phyloP scores from a whole-genome alignment of 2,329 filamentous ascomycete genomes.

The Trichoderma arundinaceum region DNA sequence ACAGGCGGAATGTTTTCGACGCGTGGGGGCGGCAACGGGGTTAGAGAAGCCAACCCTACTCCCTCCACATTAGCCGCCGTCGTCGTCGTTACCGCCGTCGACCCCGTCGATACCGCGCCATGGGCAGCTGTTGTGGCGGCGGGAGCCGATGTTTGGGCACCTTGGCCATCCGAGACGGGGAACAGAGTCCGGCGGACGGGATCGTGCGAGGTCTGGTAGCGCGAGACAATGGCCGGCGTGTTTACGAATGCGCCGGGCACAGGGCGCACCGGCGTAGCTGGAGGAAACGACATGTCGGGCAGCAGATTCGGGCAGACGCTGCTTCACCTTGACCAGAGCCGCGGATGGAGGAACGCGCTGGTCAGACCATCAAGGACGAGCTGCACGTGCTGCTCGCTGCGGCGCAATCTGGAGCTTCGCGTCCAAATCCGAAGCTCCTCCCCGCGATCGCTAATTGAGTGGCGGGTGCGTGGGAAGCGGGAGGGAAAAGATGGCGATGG shows the following conservation, averaged over 20 bases:
- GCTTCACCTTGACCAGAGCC: constrained; percentile 40
- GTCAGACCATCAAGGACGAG: constrained; percentile 42
- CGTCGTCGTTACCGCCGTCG: constrained; percentile 38
- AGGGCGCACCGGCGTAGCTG: constrained; percentile 70
- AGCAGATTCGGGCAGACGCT: constrained; percentile 34
- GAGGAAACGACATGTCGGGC: constrained; percentile 59
- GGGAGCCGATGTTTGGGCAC: constrained; percentile 35
- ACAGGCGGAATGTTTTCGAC: constrained; percentile 66
- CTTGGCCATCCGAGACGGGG: constrained; percentile 39
- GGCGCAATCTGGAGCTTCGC: constrained; percentile 28
- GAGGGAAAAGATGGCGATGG: constrained; percentile 24
- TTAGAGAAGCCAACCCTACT: constrained; percentile 42
- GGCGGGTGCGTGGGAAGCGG: constrained; percentile 12
- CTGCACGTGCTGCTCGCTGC: constrained; percentile 31
- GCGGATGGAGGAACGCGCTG: constrained; percentile 36
- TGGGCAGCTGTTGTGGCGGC: constrained; percentile 25
- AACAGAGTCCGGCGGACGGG: constrained; percentile 61
- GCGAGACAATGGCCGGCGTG: constrained; percentile 68
- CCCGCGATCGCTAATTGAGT: constrained; percentile 25
- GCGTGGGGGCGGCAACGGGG: constrained; percentile 52
- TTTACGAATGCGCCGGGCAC: constrained; percentile 78
- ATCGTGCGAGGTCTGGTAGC: constrained; percentile 53
- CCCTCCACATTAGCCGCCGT: constrained; percentile 38
- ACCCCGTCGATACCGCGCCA: constrained; percentile 2
- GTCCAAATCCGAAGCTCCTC: constrained; percentile 29